Evolutionary conservation across 2,329 filamentous ascomycete genomes (phyloP), one percentile per base, ranked within the genome.

Genomic region (Neonectria hederae): DNA sequence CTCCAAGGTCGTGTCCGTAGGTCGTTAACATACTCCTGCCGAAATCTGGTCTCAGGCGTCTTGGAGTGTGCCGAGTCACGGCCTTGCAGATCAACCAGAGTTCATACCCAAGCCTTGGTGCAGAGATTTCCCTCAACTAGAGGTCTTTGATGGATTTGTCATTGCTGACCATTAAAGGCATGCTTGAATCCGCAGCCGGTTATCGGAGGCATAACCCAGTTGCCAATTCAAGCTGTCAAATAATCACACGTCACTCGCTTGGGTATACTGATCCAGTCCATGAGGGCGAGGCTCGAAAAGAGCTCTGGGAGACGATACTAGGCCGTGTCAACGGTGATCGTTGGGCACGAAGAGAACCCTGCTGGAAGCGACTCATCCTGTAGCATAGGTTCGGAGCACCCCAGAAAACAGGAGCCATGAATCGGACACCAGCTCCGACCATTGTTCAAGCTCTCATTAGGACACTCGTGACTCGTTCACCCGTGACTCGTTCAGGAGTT

Each of bases 1-100:
- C 69, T 57, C 63, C 62, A 51, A 45, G 46, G 51, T 54, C 65
- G 61, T n/a, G 56, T 24, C 35, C 26, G 5, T 3, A 30, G 40
- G 22, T 56, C 35, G 54, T 51, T n/a, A 42, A 46, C 48, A 56
- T 54, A 38, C 48, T 54, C 48, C 40, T 19, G 54, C 57, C 55
- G 48, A 68, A 54, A 19, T 63, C 48, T 19, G 40, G 32, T 40
- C 30, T 19, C 55, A 26, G 48, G 28, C 38, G 9, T 14, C 35
- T 38, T 24, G 48, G 19, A 53, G 56, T 19, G 38, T 59, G 21
- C 21, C 48, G 43, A 45, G 40, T 59, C 26, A 35, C 19, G 35
- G 56, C 38, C n/a, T 51, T 51, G 24, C n/a, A 51, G n/a, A 5
- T 19, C 38, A 2, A 14, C 13, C 26, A 32, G 24, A 46, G 54